Evolutionary conservation across 2,329 filamentous ascomycete species (phyloP), one percentile per base, ranked within the genome.

Genomic region (Corynespora cassiicola): DNA sequence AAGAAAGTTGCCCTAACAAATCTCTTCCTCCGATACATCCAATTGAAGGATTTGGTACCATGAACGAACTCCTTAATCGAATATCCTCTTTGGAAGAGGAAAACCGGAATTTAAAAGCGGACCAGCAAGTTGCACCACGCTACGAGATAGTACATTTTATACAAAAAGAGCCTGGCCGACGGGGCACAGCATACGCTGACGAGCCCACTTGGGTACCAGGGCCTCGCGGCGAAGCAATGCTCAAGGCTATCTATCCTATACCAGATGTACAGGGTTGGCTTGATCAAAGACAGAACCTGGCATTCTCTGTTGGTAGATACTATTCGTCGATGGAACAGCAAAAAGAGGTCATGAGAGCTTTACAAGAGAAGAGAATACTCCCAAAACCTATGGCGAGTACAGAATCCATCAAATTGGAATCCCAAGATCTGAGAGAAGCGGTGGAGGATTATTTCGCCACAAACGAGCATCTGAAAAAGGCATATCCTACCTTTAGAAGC

Each of bases 391-490:
- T 30, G 15, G 23, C 35, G 10, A 17, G 9, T 16, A 25, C n/a
- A 6, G 35, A 35, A 21, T 24, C 17, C 10, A 23, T 43, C 10
- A 17, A 24, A 5, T 20, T 39, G 8, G 36, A 39, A 14, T 29
- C 36, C 3, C 35, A 26, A n/a, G 26, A 37, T n/a, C 37, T 42
- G 39, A 31, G 18, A 17, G 39, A 42, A 22, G 26, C 34, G 12
- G 16, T 41, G 20, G 31, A 31, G 12, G 30, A 27, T 21, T 17
- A 18, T 5, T 22, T 21, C 12, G 17, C 14, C 16, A n/a, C n/a
- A n/a, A n/a, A n/a, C n/a, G n/a, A n/a, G n/a, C n/a, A n/a, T n/a
- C 17, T 35, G 14, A 27, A 18, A 10, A 17, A 35, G 10, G 5
- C 25, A 16, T 18, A 18, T 14, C 25, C 31, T 5, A 16, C 30